These are phyloP conservation scores for Streptanthus diversifolius DNA, from an alignment of 345 rosid species.

Conservation along the genomic window DNA sequence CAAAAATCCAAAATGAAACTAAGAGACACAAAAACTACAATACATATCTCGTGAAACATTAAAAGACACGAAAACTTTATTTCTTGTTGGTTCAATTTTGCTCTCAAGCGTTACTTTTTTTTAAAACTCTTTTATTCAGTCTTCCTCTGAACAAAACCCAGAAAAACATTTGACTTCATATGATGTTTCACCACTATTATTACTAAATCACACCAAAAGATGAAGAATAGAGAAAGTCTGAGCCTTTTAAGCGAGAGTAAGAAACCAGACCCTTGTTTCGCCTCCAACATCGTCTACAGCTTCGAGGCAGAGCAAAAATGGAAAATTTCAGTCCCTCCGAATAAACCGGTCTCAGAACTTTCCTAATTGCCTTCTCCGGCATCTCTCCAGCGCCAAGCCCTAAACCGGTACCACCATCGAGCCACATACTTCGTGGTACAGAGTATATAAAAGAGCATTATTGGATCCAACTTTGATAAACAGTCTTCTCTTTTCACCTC, in stretches of 20 bases:
- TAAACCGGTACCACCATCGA: not conserved
- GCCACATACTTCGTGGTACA: not conserved
- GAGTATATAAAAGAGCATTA: not conserved
- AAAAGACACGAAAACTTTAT: not conserved
- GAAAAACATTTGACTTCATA: not conserved
- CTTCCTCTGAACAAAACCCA: not conserved
- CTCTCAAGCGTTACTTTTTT: not conserved
- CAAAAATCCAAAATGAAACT: conserved; percentile 21
- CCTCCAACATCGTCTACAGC: not conserved
- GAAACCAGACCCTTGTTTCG: not conserved
- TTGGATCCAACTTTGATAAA: too few relatives aligned
- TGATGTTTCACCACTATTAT: not conserved
- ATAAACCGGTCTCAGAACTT: not conserved
- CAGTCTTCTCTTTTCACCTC: not conserved
- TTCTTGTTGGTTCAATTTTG: not conserved
- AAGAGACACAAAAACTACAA: not conserved
- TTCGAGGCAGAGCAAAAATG: not conserved
- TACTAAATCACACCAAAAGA: not conserved
- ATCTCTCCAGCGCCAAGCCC: not conserved
- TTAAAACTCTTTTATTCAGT: not conserved
- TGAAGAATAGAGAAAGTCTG: not conserved
- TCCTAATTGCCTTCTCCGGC: not conserved
- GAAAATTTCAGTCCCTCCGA: not conserved
- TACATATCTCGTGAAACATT: not conserved
- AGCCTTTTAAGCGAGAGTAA: not conserved